These are phyloP conservation scores for Saccharum officinarum DNA, from an alignment of 176 grass and related monocot genomes.

Conservation along the genomic window DNA sequence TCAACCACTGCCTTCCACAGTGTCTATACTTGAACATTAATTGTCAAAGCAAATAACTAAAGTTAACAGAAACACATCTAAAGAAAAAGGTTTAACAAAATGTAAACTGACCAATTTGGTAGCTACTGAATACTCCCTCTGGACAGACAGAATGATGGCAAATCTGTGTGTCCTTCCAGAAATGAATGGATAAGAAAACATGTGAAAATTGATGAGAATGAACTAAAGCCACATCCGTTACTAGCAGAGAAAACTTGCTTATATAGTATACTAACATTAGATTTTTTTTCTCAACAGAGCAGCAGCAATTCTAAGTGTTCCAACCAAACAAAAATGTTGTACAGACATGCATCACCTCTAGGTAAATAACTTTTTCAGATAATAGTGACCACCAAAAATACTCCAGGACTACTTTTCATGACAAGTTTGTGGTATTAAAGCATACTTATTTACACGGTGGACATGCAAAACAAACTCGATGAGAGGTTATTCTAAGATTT, in stretches of 20 bases:
- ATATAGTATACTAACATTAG: not conserved
- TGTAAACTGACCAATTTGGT: not conserved
- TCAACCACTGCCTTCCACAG: not conserved
- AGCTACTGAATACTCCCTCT: not conserved
- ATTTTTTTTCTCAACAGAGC: not conserved
- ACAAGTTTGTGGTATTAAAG: constrained; percentile 4
- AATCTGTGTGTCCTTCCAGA: not conserved
- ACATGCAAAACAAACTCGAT: not conserved
- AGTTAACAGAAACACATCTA: not conserved
- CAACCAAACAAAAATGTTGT: not conserved
- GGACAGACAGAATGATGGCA: not conserved
- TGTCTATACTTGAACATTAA: not conserved
- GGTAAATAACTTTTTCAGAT: not conserved
- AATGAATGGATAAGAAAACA: constrained; percentile 13
- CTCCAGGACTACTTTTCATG: not conserved
- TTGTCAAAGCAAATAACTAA: not conserved
- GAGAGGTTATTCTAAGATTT: not conserved
- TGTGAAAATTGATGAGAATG: constrained; percentile 12
- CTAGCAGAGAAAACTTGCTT: not conserved
- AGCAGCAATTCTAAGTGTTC: not conserved
- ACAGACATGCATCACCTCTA: not conserved
- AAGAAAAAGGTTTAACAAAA: not conserved
- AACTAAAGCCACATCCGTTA: not conserved
- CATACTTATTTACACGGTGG: not conserved
- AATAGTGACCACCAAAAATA: not conserved